Evolutionary conservation across 2,329 filamentous ascomycete genomes (phyloP).

Genomic region (Claviceps fusiformis): DNA sequence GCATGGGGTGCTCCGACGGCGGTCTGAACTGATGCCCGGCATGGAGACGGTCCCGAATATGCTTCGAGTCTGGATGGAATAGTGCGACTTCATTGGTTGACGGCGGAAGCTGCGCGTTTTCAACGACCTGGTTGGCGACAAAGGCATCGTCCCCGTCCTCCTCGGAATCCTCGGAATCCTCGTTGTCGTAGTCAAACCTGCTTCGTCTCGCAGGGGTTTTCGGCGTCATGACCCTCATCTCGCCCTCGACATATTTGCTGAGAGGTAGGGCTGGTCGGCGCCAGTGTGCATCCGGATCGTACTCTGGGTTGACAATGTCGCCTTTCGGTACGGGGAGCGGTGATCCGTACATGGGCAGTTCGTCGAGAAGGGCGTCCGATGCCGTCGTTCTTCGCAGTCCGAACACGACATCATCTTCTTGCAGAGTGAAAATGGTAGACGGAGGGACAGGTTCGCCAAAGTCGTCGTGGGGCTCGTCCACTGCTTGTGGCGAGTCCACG

Average conservation of each 20-base stretch:
- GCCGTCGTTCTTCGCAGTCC: slow-evolving; percentile 59
- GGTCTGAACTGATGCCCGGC: slow-evolving; percentile 87
- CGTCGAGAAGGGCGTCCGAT: slow-evolving; percentile 62
- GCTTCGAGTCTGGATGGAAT: slow-evolving; percentile 80
- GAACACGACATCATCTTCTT: slow-evolving; percentile 70
- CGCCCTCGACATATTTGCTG: slow-evolving; percentile 75
- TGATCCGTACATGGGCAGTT: slow-evolving; percentile 67
- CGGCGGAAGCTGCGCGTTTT: slow-evolving; percentile 42
- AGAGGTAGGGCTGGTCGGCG: slow-evolving; percentile 66
- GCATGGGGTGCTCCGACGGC: slow-evolving; percentile 85
- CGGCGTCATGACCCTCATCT: slow-evolving; percentile 54
- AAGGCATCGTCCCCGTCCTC: slow-evolving; percentile 39
- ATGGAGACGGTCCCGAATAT: slow-evolving; percentile 78
- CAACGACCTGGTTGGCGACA: slow-evolving; percentile 35
- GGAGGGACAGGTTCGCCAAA: slow-evolving; percentile 46
- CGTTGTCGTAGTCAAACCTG: slow-evolving; percentile 68
- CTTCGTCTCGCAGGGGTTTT: slow-evolving; percentile 62
- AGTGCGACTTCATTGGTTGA: slow-evolving; percentile 68
- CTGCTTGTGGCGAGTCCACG: slow-evolving; percentile 38
- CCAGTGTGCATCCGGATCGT: slow-evolving; percentile 58
- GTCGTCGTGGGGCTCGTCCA: slow-evolving; percentile 25
- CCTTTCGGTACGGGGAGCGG: slow-evolving; percentile 44
- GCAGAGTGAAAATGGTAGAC: slow-evolving; percentile 70
- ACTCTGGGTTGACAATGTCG: slow-evolving; percentile 43
- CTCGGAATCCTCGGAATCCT: slow-evolving; percentile 49